Evolutionary conservation across 192 early-diverging fungal genomes (phyloP).

Genomic region (Diversispora epigaea): DNA sequence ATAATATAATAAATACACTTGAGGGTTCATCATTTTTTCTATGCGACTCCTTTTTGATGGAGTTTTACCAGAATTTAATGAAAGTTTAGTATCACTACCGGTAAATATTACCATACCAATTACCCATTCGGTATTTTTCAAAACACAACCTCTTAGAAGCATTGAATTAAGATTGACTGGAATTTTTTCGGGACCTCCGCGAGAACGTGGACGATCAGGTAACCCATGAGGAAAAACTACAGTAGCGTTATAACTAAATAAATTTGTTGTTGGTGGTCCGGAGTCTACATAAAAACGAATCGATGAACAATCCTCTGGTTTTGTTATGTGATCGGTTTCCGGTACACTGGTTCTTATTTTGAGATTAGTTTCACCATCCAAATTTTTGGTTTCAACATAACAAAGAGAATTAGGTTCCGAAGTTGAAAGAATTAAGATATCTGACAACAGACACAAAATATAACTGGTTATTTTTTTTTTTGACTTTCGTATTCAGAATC

Average conservation of each 20-base stretch:
- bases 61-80: conserved; percentile 71
- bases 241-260: conserved; percentile 66
- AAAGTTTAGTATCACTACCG: conserved; percentile 74
- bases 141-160: conserved; percentile 68
- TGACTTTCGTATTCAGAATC: background rate
- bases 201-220: conserved; percentile 10
- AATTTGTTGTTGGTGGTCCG: conserved; percentile 59
- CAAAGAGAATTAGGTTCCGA: conserved; percentile 65
- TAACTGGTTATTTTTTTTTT: background rate
- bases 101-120: conserved; percentile 74
- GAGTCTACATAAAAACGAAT: conserved; percentile 52
- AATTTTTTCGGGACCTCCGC: conserved; percentile 28
- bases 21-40: conserved; percentile 70
- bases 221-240: conserved; percentile 37
- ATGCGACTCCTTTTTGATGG: conserved; percentile 68
- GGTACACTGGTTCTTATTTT: conserved; percentile 63
- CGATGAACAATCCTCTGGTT: conserved; percentile 55
- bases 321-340: conserved; percentile 48
- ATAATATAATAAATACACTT: conserved; percentile 44
- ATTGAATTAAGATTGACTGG: conserved; percentile 66
- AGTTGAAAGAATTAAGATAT: conserved; percentile 64
- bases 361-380: conserved; percentile 82
- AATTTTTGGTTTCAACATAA: conserved; percentile 76
- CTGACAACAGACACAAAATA: conserved; percentile 34
- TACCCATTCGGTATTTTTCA: conserved; percentile 75